These are phyloP conservation scores for Falciphora oryzae DNA, from an alignment of 2,329 filamentous ascomycete genomes.

Conservation along the genomic window DNA sequence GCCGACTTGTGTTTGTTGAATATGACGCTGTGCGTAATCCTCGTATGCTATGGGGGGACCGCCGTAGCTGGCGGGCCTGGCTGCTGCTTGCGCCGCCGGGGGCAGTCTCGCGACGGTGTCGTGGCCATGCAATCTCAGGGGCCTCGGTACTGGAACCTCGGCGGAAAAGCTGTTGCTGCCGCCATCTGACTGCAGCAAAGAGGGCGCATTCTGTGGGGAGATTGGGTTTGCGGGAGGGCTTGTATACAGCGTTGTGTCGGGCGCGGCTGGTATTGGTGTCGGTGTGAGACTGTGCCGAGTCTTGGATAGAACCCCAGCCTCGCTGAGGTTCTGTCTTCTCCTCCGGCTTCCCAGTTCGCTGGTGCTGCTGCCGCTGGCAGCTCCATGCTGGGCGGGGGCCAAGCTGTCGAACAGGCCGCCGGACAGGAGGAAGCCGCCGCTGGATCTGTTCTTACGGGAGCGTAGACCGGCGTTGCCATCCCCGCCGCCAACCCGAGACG, in stretches of 20 bases:
- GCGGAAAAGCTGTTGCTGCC: background rate
- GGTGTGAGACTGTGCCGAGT: background rate
- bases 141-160: background rate
- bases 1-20: background rate
- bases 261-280: background rate
- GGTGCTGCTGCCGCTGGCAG: conserved; percentile 3
- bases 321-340: conserved; percentile 1
- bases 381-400: background rate
- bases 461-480: conserved; percentile 15
- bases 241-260: background rate
- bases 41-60: background rate
- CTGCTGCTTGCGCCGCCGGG: background rate
- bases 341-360: background rate
- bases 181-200: background rate
- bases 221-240: background rate
- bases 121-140: background rate
- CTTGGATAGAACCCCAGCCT: background rate
- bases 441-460: conserved; percentile 37
- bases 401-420: conserved; percentile 31
- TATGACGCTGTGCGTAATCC: background rate
- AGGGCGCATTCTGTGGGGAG: background rate
- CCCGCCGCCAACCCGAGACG: background rate
- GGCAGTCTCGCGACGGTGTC: background rate
- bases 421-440: conserved; percentile 46
- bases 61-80: background rate